These are phyloP conservation scores for Leishmania lainsoni DNA, from an alignment of 208 protist genomes.

Conservation along the genomic window DNA sequence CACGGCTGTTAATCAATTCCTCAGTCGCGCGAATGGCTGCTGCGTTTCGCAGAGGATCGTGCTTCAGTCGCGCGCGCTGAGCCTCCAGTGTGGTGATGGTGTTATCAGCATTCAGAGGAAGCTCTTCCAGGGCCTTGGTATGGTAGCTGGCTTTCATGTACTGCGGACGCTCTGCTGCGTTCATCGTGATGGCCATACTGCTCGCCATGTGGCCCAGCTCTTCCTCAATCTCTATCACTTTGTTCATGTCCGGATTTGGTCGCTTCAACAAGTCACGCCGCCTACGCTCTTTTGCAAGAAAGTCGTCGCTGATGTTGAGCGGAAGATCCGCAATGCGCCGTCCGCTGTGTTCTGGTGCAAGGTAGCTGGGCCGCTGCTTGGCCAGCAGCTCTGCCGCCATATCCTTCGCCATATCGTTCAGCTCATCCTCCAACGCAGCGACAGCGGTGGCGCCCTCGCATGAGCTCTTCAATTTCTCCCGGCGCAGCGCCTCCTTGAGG, in stretches of 20 bases:
- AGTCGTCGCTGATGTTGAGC: slow-evolving; percentile 49
- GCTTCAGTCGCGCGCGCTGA: slow-evolving; percentile 47
- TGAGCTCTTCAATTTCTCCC: slow-evolving; percentile 36
- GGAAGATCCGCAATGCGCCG: slow-evolving; percentile 32
- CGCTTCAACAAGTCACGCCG: slow-evolving; percentile 43
- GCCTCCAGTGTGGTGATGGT: slow-evolving; percentile 46
- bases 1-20: slow-evolving; percentile 43
- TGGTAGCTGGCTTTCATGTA: slow-evolving; percentile 49
- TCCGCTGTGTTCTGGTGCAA: slow-evolving; percentile 45
- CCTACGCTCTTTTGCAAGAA: slow-evolving; percentile 45
- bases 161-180: slow-evolving; percentile 35
- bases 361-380: slow-evolving; percentile 46
- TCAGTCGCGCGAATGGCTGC: slow-evolving; percentile 37
- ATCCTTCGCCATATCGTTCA: slow-evolving; percentile 39
- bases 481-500: slow-evolving; percentile 43
- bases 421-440: slow-evolving; percentile 22
- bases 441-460: slow-evolving; percentile 25
- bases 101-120: slow-evolving; percentile 52
- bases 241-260: slow-evolving; percentile 20
- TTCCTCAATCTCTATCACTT: slow-evolving; percentile 27
- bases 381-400: slow-evolving; percentile 50
- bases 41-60: slow-evolving; percentile 35
- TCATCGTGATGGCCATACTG: slow-evolving; percentile 44
- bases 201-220: slow-evolving; percentile 27
- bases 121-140: slow-evolving; percentile 31